Evolutionary conservation across 2,329 filamentous ascomycete genomes (phyloP), one percentile per base, ranked within the genome.

Genomic region (Ascochyta rabiei): DNA sequence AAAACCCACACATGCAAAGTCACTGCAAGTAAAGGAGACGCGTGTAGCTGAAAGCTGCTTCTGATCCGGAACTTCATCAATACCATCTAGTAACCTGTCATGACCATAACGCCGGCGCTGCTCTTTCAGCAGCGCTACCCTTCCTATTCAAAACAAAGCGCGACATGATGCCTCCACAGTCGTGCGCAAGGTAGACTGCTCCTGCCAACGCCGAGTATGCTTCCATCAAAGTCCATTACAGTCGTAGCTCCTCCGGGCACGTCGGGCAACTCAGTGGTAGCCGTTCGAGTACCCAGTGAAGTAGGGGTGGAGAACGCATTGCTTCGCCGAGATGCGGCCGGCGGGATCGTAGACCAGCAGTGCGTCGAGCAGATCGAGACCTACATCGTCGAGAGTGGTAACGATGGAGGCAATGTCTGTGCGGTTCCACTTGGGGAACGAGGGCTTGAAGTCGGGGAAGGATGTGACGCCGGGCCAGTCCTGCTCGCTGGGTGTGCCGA

Each of bases 391-490:
- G 41, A 96, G 83, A 48, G 83, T 88, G 38, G 85, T 84, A 68
- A 92, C 90, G 31, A 95, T 81, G 24, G 84, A 79, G 43, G 81
- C 80, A 21, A 83, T 81, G 55, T 84, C 81, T 69, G 92, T 88
- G 53, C 90, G 86, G 66, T 84, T 82, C 92, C 92, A 96, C 78
- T 96, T 96, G 62, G 92, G 92, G 78, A 96, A 96, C 3, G 90
- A 93, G 24, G 89, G 76, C 77, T 96, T 96, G 83, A 92, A 96
- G 76, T 96, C 93, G 37, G 92, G 92, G 79, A 96, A 96, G 7
- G 90, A 92, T n/a, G 91, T 95, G 54, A 96, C 91, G 57, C 92
- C 92, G 28, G 92, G 92, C 92, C 92, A 96, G 54, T 86, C 82
- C 7, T 86, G 81, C 72, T 96, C 92, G 48, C 86, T 86, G 3